Conservation (phyloP, 352 stramenopile genomes). For the Hyaloperonospora arabidopsidis region DNA sequence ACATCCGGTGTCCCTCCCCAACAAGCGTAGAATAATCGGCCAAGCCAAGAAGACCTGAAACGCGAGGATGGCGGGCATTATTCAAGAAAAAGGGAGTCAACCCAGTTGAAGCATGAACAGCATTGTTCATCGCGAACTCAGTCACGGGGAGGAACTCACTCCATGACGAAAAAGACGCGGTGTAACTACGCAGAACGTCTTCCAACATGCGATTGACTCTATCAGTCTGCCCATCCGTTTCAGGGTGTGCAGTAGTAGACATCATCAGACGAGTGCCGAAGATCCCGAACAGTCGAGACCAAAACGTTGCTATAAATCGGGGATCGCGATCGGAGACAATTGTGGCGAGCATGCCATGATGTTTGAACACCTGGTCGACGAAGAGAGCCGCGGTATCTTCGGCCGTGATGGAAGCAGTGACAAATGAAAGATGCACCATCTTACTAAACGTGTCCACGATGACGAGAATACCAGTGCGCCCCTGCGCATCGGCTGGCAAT, state of each 20-base stretch:
- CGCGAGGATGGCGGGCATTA: not conserved
- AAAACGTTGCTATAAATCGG: slow-evolving; percentile 4
- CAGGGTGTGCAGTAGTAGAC: not conserved
- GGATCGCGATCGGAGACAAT: slow-evolving; percentile 3
- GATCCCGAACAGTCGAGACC: not conserved
- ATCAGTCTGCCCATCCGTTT: not conserved
- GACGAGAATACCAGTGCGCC: no score
- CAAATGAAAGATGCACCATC: slow-evolving; percentile 20
- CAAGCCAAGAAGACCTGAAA: not conserved
- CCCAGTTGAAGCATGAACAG: not conserved
- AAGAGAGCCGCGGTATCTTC: not conserved
- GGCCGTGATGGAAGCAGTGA: not conserved
- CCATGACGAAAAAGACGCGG: not conserved
- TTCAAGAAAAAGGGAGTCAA: not conserved
- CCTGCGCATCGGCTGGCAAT: no score
- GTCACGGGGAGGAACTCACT: not conserved
- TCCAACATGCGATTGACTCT: not conserved
- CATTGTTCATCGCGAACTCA: not conserved
- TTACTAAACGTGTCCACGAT: slow-evolving; percentile 23
- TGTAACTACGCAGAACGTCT: not conserved
- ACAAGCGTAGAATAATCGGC: not conserved
- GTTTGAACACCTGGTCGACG: not conserved
- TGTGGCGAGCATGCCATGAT: not conserved
- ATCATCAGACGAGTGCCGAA: not conserved
- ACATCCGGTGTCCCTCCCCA: not conserved